Base-by-base conservation (phyloP, 352 stramenopile species). In the Phytopythium kandeliae region DNA sequence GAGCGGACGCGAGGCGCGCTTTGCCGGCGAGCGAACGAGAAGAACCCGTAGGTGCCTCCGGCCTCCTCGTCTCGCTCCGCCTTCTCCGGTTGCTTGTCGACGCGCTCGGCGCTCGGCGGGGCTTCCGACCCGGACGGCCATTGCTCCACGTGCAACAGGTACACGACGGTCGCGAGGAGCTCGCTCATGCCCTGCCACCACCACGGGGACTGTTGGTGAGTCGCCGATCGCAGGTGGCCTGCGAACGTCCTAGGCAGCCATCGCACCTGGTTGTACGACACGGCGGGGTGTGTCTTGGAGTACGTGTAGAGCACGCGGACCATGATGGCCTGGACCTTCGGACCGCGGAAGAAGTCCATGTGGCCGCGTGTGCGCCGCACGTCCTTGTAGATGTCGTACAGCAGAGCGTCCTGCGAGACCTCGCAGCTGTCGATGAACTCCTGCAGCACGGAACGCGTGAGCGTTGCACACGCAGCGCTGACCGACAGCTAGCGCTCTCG, bases 161-260 rank as follows among this genome's bases (percentile, higher is more conserved):
- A 89, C 13, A 88, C 65, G 3, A 92, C 57, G 2, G 74, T 84
- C 4, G 80, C 80, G 3, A 92, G 60, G n/a, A 92, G 45, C 22
- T 92, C 80, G 1, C 80, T 71, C 78, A 92, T 92, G 38, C 78
- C 80, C 65, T 82, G 53, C n/a, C n/a, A n/a, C n/a, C n/a, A 24
- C 1, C 0, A 28, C 25, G 21, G 21, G 5, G 34, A 24, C 35
- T 24, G 11, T 31, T 16, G 17, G 10, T 15, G 34, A 13, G n/a
- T n/a, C n/a, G n/a, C n/a, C n/a, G n/a, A n/a, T n/a, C n/a, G n/a
- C n/a, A n/a, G n/a, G n/a, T n/a, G n/a, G n/a, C n/a, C n/a, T n/a
- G n/a, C n/a, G n/a, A n/a, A n/a, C n/a, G n/a, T n/a, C n/a, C n/a
- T n/a, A n/a, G n/a, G n/a, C n/a, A n/a, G n/a, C n/a, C n/a, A n/a